These are phyloP conservation scores for Candida sanyaensis DNA, from an alignment of 1,139 yeast genomes.

Conservation along the genomic window DNA sequence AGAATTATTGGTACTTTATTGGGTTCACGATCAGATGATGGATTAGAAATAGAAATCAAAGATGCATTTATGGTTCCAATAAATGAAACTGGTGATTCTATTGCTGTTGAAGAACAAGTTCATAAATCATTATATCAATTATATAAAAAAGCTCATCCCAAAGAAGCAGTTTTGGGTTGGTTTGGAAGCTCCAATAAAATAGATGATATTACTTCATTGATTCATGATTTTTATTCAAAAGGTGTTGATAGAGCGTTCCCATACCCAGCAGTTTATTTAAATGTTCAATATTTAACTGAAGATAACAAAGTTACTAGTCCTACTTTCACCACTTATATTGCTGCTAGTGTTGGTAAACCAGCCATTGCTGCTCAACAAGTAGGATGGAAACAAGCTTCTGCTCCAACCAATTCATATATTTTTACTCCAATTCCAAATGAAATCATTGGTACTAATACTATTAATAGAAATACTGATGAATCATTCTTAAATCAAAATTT, in stretches of 20 bases:
- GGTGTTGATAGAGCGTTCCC: constrained; percentile 71
- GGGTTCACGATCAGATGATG: constrained; percentile 85
- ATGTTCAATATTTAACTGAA: constrained; percentile 50
- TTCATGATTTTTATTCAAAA: constrained; percentile 81
- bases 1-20: constrained; percentile 82
- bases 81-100: constrained; percentile 72
- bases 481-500: constrained; percentile 56
- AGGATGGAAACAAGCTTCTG: constrained; percentile 47
- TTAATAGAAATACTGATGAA: constrained; percentile 27
- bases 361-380: constrained; percentile 39
- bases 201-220: constrained; percentile 76
- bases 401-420: constrained; percentile 54
- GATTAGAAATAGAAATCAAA: constrained; percentile 71
- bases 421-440: constrained; percentile 79
- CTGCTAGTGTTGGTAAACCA: constrained; percentile 71
- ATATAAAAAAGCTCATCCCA: constrained; percentile 79
- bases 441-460: constrained; percentile 50
- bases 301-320: constrained; percentile 39
- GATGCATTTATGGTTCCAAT: constrained; percentile 86
- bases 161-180: constrained; percentile 85
- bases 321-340: constrained; percentile 66
- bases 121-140: constrained; percentile 72
- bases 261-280: constrained; percentile 77
- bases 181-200: constrained; percentile 68
- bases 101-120: constrained; percentile 73